phyloP scores from a whole-genome alignment of 2,329 filamentous ascomycete genomes.

The Ilyonectria robusta region DNA sequence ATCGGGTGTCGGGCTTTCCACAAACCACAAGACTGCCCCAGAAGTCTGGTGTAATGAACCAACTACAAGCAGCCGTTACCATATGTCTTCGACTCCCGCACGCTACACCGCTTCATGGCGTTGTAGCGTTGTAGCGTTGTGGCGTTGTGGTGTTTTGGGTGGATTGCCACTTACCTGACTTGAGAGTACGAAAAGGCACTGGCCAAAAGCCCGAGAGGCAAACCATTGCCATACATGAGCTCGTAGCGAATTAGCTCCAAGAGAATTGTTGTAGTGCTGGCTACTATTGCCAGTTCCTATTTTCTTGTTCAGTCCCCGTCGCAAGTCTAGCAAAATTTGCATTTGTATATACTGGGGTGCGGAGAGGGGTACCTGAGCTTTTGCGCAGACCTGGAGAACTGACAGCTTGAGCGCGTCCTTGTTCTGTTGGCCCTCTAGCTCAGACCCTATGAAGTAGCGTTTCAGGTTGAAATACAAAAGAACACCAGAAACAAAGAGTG shows the following conservation, averaged over 20 bases:
- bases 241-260: constrained; percentile 23
- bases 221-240: constrained; percentile 21
- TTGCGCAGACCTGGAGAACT: constrained; percentile 27
- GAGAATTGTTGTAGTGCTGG: constrained; percentile 21
- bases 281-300: constrained; percentile 10
- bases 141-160: too few relatives aligned
- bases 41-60: constrained; percentile 30
- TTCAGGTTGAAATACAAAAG: constrained; percentile 8
- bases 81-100: too few relatives aligned
- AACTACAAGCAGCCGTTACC: constrained; percentile 4
- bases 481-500: neutral
- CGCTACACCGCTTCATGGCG: too few relatives aligned
- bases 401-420: constrained; percentile 24
- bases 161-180: constrained; percentile 9
- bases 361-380: constrained; percentile 9
- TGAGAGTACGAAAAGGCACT: constrained; percentile 23
- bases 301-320: too few relatives aligned
- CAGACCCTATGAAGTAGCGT: constrained; percentile 25
- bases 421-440: constrained; percentile 15
- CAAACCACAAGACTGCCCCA: neutral
- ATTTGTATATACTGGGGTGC: too few relatives aligned
- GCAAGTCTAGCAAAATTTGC: too few relatives aligned
- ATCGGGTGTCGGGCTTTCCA: too few relatives aligned
- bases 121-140: too few relatives aligned
- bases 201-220: constrained; percentile 27